phyloP scores from a whole-genome alignment of 2,329 filamentous ascomycete species.

The Clathrospora elynae region DNA sequence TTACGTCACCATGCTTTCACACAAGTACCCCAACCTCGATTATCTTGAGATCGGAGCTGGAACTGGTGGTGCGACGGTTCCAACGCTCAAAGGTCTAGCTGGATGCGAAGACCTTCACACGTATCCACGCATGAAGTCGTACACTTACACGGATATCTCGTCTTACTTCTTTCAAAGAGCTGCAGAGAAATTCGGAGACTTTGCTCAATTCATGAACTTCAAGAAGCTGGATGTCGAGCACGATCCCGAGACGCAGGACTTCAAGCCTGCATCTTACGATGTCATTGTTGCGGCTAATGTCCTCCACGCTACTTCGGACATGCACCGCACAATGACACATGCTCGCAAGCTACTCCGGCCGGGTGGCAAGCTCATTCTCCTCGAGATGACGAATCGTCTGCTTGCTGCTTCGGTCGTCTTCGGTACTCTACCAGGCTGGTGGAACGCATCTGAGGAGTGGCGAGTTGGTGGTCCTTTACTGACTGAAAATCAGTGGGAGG shows the following conservation, averaged over 20 bases:
- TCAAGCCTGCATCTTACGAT: constrained; percentile 25
- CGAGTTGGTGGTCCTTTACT: constrained; percentile 37
- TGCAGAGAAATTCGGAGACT: constrained; percentile 15
- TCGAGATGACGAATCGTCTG: constrained; percentile 43
- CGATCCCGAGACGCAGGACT: constrained; percentile 27
- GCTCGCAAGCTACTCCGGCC: constrained; percentile 40
- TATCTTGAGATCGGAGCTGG: constrained; percentile 27
- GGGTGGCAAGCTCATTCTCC: constrained; percentile 54
- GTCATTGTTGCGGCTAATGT: constrained; percentile 45
- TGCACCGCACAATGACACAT: constrained; percentile 28
- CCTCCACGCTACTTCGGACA: constrained; percentile 30
- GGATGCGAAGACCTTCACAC: constrained; percentile 4
- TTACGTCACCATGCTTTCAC: constrained; percentile 15
- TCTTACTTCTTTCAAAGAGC: constrained; percentile 27
- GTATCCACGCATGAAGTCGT: constrained; percentile 18
- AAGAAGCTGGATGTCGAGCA: constrained; percentile 28
- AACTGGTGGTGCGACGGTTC: constrained; percentile 21
- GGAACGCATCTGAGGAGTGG: constrained; percentile 34
- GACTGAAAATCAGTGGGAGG: constrained; percentile 42
- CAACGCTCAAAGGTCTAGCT: constrained; percentile 14
- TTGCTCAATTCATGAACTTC: constrained; percentile 21
- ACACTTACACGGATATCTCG: constrained; percentile 28
- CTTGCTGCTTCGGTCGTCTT: constrained; percentile 25
- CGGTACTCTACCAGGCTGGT: constrained; percentile 33
- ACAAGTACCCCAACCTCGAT: constrained; percentile 21